Base-by-base conservation (phyloP, 768 basidiomycete species). In the Cystofilobasidium bisporidii region DNA sequence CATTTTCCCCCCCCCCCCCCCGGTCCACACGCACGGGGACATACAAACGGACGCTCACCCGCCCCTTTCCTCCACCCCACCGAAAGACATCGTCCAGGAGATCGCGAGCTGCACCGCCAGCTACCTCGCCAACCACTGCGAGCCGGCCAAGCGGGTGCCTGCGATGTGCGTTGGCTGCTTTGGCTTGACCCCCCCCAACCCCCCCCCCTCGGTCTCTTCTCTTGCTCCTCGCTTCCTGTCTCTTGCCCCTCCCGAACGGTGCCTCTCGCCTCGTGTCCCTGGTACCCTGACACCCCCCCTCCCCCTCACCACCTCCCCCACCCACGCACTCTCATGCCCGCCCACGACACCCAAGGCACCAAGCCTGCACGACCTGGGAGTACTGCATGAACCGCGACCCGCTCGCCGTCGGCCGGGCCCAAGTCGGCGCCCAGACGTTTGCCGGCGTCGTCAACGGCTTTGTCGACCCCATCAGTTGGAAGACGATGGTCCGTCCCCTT, bases 401-500 rank as follows among this genome's bases (percentile, higher is more conserved):
- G 64, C 85, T 86, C 24, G 85, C 87, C 47, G 84, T 93, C 48
- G 91, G 91, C 1, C 87, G 91, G 67, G 89, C 91, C 68, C 86
- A 84, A 73, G 87, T 99, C 71, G 86, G 88, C 53, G 92, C 93
- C 66, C 91, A 97, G 81, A 85, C 96, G 66, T 86, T 98, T 77
- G 94, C 91, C 62, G 93, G 96, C 74, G 88, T 97, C 53, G 86
- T 97, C 70, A 96, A 97, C 75, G 86, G 90, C 1, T 99, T 99
- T 75, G 89, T 98, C 18, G 94, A 99, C 75, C 88, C 88, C 59
- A 93, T 99, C 78, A 91, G 88, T 76, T 97, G 92, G 91, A 96
- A 93, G 79, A 92, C 92, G 17, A 79, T 97, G 77, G 94, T 90
- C 70, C 77, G 88, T 69, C 28, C 12, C 24, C 3, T 26, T 22